phyloP scores from a whole-genome alignment of 75 land plant species.

The Azolla pinnata region DNA sequence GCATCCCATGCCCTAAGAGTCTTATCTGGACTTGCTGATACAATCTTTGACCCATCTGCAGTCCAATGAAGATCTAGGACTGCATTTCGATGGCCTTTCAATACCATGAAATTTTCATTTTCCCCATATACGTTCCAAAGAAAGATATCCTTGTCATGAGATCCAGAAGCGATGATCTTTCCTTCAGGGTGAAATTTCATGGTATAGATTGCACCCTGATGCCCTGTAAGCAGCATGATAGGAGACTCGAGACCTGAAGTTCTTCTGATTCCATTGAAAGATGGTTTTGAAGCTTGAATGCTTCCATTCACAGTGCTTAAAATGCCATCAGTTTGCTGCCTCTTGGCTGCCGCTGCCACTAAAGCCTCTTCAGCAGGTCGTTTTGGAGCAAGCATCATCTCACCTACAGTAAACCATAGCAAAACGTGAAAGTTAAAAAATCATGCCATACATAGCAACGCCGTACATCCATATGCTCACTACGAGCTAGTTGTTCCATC shows the following conservation, averaged over 20 bases:
- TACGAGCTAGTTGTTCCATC: too few species aligned
- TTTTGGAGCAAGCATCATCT: constrained; percentile 15
- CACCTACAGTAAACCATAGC: not conserved
- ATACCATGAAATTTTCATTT: constrained; percentile 91
- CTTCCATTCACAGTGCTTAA: constrained; percentile 7
- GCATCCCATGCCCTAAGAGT: constrained; percentile 96
- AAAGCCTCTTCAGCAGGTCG: constrained; percentile 20
- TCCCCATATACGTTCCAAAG: constrained; percentile 90
- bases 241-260: constrained; percentile 85
- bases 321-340: constrained; percentile 22
- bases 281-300: constrained; percentile 22
- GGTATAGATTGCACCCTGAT: constrained; percentile 76
- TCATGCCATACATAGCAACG: too few species aligned
- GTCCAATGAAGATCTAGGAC: constrained; percentile 88
- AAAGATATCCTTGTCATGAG: constrained; percentile 87
- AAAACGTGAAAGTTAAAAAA: too few species aligned
- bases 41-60: constrained; percentile 69
- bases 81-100: constrained; percentile 94
- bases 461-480: too few species aligned
- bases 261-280: constrained; percentile 42
- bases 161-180: constrained; percentile 83
- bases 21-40: constrained; percentile 94
- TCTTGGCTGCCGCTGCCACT: constrained; percentile 14
- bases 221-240: constrained; percentile 89
- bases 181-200: constrained; percentile 93